Base-by-base conservation (phyloP, 306 rosid species). In the Fragaria nilgerrensis region DNA sequence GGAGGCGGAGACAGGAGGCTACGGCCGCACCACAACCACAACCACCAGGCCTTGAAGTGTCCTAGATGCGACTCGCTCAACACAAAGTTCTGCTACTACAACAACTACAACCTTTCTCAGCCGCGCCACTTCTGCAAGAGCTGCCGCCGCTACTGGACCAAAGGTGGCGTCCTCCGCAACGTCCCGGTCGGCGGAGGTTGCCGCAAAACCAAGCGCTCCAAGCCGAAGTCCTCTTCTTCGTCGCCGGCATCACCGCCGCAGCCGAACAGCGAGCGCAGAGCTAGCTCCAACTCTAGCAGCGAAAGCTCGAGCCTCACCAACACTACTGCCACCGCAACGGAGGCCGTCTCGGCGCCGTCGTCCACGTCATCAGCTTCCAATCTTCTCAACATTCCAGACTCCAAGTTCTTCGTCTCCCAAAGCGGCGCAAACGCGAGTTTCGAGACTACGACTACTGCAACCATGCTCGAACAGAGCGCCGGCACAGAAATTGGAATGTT, bases 141-240 rank as follows among this genome's bases (percentile, higher is more conserved):
- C 87, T 95, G 98, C 84, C 97, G 98, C 9, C 89, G 98, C 4
- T 95, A 95, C 87, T 95, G 98, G 98, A 95, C 98, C 55, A 92
- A 89, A 73, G 98, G 98, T 32, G 98, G 98, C 43, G 97, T 95
- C 80, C 98, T 95, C 76, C 97, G 98, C 36, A 95, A 92, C 93
- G 98, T 95, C 61, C 98, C 98, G 10, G 89, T 95, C 81, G 98
- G 98, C 10, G 98, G 98, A 0, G 98, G 97, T 1, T 92, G 93
- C 79, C 94, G 98, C 9, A 95, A 95, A 83, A 82, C 98, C 8
- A 95, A 95, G 55, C 97, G 98, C 9, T 85, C 96, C 4, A 90
- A 94, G 17, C 76, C 87, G 0, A 88, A 86, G 16, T 36, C 74
- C 1, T 45, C 80, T 9, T 27, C 91, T 12, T 55, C 15, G 4